Conservation (phyloP, 192 early-diverging fungal genomes). For the Funneliformis mosseae region DNA sequence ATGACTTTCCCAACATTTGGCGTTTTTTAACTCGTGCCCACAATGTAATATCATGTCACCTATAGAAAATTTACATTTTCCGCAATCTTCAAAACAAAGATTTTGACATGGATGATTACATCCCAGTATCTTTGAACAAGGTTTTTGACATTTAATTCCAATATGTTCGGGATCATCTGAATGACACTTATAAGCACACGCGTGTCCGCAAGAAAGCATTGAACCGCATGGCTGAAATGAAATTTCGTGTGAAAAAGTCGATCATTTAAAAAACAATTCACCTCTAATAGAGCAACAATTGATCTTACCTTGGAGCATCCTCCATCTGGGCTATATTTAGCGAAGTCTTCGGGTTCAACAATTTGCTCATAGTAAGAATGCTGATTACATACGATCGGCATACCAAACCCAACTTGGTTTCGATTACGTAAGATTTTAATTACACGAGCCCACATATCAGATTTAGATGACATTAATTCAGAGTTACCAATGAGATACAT, state of each 20-base stretch:
- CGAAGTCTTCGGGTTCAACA: constrained; percentile 34
- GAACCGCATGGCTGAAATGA: constrained; percentile 37
- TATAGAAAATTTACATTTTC: constrained; percentile 38
- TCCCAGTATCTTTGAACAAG: constrained; percentile 42
- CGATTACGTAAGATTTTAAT: constrained; percentile 39
- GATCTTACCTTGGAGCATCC: constrained; percentile 42
- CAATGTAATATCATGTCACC: constrained; percentile 33
- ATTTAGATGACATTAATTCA: constrained; percentile 35
- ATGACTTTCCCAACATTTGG: constrained; percentile 33
- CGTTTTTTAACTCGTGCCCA: constrained; percentile 34
- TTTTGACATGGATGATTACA: constrained; percentile 54
- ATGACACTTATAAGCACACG: constrained; percentile 43
- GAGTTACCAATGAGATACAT: constrained; percentile 35
- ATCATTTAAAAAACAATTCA: no score
- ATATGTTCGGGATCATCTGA: constrained; percentile 40
- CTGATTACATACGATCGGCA: constrained; percentile 52
- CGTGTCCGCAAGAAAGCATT: constrained; percentile 54
- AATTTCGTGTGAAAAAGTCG: no score
- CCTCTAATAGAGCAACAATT: no score
- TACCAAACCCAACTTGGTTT: constrained; percentile 41
- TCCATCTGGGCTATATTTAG: constrained; percentile 50
- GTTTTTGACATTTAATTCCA: constrained; percentile 44
- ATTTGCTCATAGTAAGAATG: constrained; percentile 48
- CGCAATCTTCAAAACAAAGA: constrained; percentile 53
- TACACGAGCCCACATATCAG: constrained; percentile 46